Percentiles rank a stretch among this genome's conserved stretches.
These are phyloP conservation scores for Eutrema heterophyllum DNA, from an alignment of 345 rosid genomes.

Conservation along the genomic window DNA sequence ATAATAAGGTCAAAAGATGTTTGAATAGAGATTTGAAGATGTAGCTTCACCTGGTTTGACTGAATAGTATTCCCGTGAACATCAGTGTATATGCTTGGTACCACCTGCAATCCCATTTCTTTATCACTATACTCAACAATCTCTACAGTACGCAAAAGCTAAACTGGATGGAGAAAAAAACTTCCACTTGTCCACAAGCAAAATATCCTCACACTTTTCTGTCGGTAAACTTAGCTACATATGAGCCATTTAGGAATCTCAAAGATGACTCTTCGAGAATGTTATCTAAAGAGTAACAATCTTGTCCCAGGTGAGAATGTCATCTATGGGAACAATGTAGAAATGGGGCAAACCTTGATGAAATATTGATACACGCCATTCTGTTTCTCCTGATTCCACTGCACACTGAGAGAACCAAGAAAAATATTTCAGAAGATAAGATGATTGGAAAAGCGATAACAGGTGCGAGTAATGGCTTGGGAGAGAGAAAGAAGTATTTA, in stretches of 20 bases:
- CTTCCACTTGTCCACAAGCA: not conserved
- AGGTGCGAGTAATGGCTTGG: not conserved
- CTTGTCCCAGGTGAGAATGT: not conserved
- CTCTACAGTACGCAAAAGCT: conserved; percentile 25
- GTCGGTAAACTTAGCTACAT: not conserved
- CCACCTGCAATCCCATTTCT: conserved; percentile 54
- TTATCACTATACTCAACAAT: conserved; percentile 21
- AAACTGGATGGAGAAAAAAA: not conserved
- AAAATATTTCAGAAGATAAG: not conserved
- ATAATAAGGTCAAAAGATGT: not conserved
- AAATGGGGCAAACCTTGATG: conserved; percentile 50
- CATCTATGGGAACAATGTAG: not conserved
- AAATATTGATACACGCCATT: conserved; percentile 91
- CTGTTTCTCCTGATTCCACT: conserved; percentile 69
- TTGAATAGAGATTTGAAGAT: not conserved
- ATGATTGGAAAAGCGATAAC: not conserved
- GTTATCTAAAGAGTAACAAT: not conserved
- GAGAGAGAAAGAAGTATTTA: conserved; percentile 25
- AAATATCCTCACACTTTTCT: not conserved
- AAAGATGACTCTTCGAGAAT: not conserved
- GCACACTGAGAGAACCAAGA: conserved; percentile 43
- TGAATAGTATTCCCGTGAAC: conserved; percentile 50
- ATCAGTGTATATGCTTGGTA: conserved; percentile 79
- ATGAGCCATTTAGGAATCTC: not conserved
- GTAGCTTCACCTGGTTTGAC: conserved; percentile 57